Conservation (phyloP, 75 land plant genomes). For the Pinus tabuliformis region DNA sequence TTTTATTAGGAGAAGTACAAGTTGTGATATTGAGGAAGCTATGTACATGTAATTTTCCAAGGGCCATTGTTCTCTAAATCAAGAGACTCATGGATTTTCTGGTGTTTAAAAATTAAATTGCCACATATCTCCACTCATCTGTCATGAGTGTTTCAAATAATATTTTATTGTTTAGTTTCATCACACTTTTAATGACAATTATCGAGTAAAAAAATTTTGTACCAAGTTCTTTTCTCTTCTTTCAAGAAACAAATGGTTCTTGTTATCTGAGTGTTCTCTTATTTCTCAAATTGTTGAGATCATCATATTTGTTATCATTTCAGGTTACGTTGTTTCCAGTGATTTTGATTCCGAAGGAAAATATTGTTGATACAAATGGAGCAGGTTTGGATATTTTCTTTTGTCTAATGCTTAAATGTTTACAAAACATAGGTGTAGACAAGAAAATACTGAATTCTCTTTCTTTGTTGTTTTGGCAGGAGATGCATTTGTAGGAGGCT, state of each 20-base stretch:
- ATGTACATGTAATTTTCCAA: too few species aligned
- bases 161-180: too few species aligned
- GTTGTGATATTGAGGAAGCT: too few species aligned
- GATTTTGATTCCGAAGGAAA: constrained; percentile 68
- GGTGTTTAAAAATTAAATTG: too few species aligned
- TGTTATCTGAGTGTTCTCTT: neutral
- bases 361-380: constrained; percentile 89
- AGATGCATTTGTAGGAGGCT: constrained; percentile 97
- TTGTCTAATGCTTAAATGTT: neutral
- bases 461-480: constrained; percentile 38
- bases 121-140: neutral
- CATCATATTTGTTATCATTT: neutral
- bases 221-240: too few species aligned
- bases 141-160: neutral
- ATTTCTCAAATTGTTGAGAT: neutral
- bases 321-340: constrained; percentile 75
- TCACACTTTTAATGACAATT: too few species aligned
- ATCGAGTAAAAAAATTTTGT: too few species aligned
- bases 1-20: too few species aligned
- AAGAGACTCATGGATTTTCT: too few species aligned
- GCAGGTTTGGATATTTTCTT: constrained; percentile 50
- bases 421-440: neutral
- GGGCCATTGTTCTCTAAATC: too few species aligned
- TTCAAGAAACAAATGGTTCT: too few species aligned
- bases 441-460: neutral